A percentile compares a stretch with the other conserved stretches of the same genome.
These are phyloP conservation scores for Chalciporus sp. DNA, from an alignment of 1,284 basidiomycete genomes.

Conservation along the genomic window DNA sequence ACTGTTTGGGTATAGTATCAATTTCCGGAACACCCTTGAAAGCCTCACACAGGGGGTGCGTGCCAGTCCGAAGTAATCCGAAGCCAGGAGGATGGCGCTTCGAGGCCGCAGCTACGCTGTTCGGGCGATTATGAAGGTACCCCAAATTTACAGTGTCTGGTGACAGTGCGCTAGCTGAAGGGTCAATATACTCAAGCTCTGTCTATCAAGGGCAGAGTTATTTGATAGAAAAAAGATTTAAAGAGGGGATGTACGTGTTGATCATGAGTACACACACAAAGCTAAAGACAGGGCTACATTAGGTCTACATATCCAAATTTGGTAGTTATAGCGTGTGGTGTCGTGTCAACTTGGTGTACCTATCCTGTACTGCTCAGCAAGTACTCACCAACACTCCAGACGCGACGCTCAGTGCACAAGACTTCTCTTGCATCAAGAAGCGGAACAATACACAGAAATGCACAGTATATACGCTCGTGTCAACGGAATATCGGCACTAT, in stretches of 20 bases:
- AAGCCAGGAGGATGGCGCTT: constrained; percentile 12
- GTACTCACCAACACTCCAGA: too few species aligned
- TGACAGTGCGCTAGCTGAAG: constrained; percentile 6
- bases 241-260: not conserved
- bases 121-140: constrained; percentile 2
- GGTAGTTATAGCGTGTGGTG: constrained; percentile 9
- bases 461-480: constrained; percentile 68
- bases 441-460: constrained; percentile 42
- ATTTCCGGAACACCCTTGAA: constrained; percentile 23
- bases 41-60: not conserved
- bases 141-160: constrained; percentile 8
- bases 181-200: constrained; percentile 13
- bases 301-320: not conserved
- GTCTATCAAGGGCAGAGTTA: not conserved
- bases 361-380: too few species aligned
- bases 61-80: not conserved
- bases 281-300: too few species aligned
- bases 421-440: not conserved
- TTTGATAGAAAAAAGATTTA: not conserved
- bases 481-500: constrained; percentile 73
- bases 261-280: too few species aligned
- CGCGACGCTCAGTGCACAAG: not conserved
- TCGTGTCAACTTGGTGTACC: too few species aligned
- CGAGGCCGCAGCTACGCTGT: constrained; percentile 1
- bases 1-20: constrained; percentile 20